A percentile compares a stretch with the other conserved stretches of the same genome.
These are phyloP conservation scores for Yamadazyma insecticola DNA, from an alignment of 805 yeast species.

Conservation along the genomic window DNA sequence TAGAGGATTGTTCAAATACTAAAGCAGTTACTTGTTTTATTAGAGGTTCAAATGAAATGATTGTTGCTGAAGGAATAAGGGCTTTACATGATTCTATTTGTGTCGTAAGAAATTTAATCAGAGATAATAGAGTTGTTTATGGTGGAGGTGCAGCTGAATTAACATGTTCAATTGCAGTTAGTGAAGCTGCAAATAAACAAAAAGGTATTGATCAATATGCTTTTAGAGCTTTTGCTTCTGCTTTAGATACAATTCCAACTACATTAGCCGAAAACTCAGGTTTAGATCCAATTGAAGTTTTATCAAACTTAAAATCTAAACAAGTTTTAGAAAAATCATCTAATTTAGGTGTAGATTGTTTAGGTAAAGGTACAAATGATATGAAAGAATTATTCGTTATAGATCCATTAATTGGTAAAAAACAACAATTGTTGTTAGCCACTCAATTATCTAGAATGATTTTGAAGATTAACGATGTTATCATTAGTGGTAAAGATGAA, in stretches of 20 bases:
- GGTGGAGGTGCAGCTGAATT: constrained; percentile 99
- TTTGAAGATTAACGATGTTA: constrained; percentile 93
- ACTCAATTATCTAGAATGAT: constrained; percentile 98
- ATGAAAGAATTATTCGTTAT: constrained; percentile 93
- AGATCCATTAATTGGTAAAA: constrained; percentile 96
- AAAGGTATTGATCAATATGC: constrained; percentile 97
- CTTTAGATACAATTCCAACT: constrained; percentile 89
- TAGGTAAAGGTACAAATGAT: constrained; percentile 82
- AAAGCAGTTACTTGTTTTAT: constrained; percentile 89
- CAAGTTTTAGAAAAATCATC: constrained; percentile 73
- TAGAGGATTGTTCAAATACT: constrained; percentile 83
- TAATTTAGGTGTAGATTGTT: constrained; percentile 87
- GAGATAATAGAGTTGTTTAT: constrained; percentile 91
- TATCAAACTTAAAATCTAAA: constrained; percentile 76
- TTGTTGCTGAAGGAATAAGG: constrained; percentile 93
- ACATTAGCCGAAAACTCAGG: constrained; percentile 97
- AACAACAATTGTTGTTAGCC: constrained; percentile 91
- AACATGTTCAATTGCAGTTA: constrained; percentile 85
- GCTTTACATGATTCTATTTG: constrained; percentile 96
- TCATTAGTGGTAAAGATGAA: constrained; percentile 81
- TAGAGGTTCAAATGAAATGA: constrained; percentile 97
- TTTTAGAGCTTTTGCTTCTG: constrained; percentile 88
- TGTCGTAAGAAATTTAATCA: constrained; percentile 92
- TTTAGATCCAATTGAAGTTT: constrained; percentile 85
- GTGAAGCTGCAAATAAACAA: constrained; percentile 87